Percentiles rank a stretch among this genome's conserved stretches.
phyloP scores from a whole-genome alignment of 768 basidiomycete species.

The Strobilomyces dryophilus region DNA sequence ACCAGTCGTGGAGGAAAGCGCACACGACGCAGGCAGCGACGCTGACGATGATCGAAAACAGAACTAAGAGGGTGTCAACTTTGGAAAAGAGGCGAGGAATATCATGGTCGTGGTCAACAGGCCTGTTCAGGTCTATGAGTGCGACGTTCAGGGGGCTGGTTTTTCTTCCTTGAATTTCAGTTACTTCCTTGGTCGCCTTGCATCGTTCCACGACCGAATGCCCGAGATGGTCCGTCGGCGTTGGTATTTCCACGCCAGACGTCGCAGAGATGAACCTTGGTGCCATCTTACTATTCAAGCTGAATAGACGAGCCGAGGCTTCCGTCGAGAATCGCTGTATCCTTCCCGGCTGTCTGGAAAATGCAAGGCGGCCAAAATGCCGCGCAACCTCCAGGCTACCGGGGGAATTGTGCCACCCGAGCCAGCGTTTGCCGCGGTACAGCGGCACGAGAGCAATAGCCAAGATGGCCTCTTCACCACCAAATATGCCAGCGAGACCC shows the following conservation, averaged over 20 bases:
- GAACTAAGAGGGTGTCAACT: slow-evolving; percentile 2
- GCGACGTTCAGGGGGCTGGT: slow-evolving; percentile 14
- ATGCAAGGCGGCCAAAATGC: slow-evolving; percentile 26
- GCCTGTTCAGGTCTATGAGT: slow-evolving; percentile 12
- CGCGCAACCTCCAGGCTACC: slow-evolving; percentile 31
- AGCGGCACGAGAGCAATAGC: slow-evolving; percentile 29
- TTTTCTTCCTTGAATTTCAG: slow-evolving; percentile 9
- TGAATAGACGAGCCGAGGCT: slow-evolving; percentile 20
- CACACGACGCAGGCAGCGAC: slow-evolving; percentile 21
- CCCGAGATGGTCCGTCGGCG: slow-evolving; percentile 28
- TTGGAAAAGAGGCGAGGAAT: slow-evolving; percentile 1
- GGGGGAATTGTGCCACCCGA: slow-evolving; percentile 35
- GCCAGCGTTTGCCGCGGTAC: slow-evolving; percentile 25
- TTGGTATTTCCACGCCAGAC: slow-evolving; percentile 27
- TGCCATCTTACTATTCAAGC: slow-evolving; percentile 23
- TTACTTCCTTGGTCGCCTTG: slow-evolving; percentile 2
- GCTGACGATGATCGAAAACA: slow-evolving; percentile 26
- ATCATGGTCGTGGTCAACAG: background rate
- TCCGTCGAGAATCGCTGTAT: slow-evolving; percentile 18
- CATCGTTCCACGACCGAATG: slow-evolving; percentile 21
- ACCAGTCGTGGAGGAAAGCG: slow-evolving; percentile 27
- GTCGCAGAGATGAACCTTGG: slow-evolving; percentile 23
- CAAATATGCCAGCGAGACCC: slow-evolving; percentile 34
- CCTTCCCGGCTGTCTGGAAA: slow-evolving; percentile 20
- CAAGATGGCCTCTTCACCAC: slow-evolving; percentile 31